Evolutionary conservation across 2,329 filamentous ascomycete species (phyloP), one percentile per base, ranked within the genome.

Genomic region (Elsinoe perseae): DNA sequence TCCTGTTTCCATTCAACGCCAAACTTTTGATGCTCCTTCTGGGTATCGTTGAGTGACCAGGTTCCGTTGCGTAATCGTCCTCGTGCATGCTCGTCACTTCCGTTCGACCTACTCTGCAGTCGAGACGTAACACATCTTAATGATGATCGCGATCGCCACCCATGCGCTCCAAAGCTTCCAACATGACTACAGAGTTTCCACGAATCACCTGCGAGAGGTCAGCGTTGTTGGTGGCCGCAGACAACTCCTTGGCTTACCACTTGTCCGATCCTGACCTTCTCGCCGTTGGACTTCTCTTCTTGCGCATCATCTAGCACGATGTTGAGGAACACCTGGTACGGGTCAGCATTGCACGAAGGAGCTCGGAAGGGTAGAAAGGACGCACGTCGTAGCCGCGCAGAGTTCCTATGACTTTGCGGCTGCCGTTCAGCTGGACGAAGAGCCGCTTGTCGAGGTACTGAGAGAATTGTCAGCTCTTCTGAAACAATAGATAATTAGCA

Each of bases 401-500:
- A 53, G 95, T 82, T 56, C 95, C 93, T 71, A 95, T 89, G 60
- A 98, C 92, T 75, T 95, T 97, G 72, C 93, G 87, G 73, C 91
- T 95, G 69, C 93, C 93, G 74, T 98, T 98, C 56, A 98, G 79
- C 74, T 98, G 92, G 64, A 97, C 90, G 73, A 96, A 95, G 69
- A 98, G 82, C 75, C 92, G 83, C 83, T 98, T 98, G 80, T 98
- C 93, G 75, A 98, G 90, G 75, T 98, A 98, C 93, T 98, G 66
- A 50, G 53, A 20, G 23, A 5, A 18, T 32, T 28, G 14, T 59
- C 25, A 58, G 58, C 4, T n/a, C n/a, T n/a, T n/a, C 44, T 34
- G 1, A 16, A 21, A n/a, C 27, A 16, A 21, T 28, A 16, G 4
- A 4, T 20, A 20, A 1, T 8, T 25, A 20, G n/a, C 44, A 7